A percentile compares a stretch with the other conserved stretches of the same genome.
These are phyloP conservation scores for Anthoceros angustus DNA, from an alignment of 225 moss, liverwort and hornwort genomes.

Conservation along the genomic window DNA sequence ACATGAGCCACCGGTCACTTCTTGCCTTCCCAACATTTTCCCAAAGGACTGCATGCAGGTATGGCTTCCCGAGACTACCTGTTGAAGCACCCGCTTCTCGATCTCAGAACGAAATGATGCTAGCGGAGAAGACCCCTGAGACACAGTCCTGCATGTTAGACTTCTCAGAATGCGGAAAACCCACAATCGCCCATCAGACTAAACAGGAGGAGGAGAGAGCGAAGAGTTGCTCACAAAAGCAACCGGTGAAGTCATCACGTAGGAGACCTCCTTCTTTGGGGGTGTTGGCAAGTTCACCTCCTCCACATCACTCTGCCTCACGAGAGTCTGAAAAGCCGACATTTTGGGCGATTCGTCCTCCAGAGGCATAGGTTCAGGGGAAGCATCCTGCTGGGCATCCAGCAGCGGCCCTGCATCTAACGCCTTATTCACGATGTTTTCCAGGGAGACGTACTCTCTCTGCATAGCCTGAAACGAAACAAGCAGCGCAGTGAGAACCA, in stretches of 20 bases:
- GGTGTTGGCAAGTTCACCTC: slow-evolving; percentile 11
- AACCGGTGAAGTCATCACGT: slow-evolving; percentile 79
- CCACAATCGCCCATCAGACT: not conserved
- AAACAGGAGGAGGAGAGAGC: not conserved
- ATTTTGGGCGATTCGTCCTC: slow-evolving; percentile 30
- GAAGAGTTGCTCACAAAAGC: slow-evolving; percentile 32
- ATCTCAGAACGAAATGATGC: slow-evolving; percentile 84
- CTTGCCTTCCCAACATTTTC: too few relatives aligned
- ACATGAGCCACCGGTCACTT: too few relatives aligned
- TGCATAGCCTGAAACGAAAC: slow-evolving; percentile 46
- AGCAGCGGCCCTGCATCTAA: slow-evolving; percentile 60
- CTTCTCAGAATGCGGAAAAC: not conserved
- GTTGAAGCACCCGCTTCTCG: slow-evolving; percentile 88
- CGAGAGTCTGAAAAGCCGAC: slow-evolving; percentile 49
- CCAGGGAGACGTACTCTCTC: slow-evolving; percentile 78
- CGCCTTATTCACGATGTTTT: slow-evolving; percentile 76
- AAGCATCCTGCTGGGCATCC: slow-evolving; percentile 5
- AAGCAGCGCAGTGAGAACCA: slow-evolving; percentile 7
- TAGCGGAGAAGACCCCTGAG: slow-evolving; percentile 79
- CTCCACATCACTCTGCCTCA: slow-evolving; percentile 51
- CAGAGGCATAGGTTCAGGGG: slow-evolving; percentile 12
- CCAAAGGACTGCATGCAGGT: not conserved
- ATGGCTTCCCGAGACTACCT: slow-evolving; percentile 24
- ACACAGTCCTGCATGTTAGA: not conserved
- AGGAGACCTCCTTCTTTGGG: slow-evolving; percentile 11